These are phyloP conservation scores for Murraya koenigii DNA, from an alignment of 345 rosid species.

Conservation along the genomic window DNA sequence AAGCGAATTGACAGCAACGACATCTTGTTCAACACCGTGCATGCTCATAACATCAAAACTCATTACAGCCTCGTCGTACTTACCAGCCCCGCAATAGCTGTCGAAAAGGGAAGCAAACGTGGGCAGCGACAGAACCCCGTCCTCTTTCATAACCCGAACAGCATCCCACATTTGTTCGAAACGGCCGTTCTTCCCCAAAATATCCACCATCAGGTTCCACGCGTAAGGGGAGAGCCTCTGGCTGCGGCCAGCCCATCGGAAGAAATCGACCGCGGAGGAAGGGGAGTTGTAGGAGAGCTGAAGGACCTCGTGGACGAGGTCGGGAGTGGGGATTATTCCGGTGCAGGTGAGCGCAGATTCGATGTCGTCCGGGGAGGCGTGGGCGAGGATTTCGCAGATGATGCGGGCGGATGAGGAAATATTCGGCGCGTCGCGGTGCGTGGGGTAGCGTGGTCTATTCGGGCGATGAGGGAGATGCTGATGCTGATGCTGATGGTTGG, in stretches of 20 bases:
- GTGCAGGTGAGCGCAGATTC: constrained; percentile 39
- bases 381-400: constrained; percentile 34
- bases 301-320: constrained; percentile 43
- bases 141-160: constrained; percentile 49
- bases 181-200: constrained; percentile 48
- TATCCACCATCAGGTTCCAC: constrained; percentile 61
- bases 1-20: constrained; percentile 45
- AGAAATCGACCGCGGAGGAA: constrained; percentile 40
- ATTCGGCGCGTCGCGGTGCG: constrained; percentile 26
- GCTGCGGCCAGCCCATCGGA: constrained; percentile 44
- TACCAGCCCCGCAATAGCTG: constrained; percentile 42
- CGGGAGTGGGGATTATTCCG: constrained; percentile 32
- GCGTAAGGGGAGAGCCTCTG: constrained; percentile 32
- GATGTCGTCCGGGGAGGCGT: constrained; percentile 26
- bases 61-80: constrained; percentile 42
- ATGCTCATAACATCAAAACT: constrained; percentile 53
- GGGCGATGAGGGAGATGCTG: background rate
- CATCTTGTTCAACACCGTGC: constrained; percentile 47
- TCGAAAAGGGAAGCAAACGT: constrained; percentile 40
- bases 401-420: constrained; percentile 31
- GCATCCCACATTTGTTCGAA: constrained; percentile 68
- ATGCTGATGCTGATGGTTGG: background rate
- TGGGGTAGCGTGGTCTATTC: constrained; percentile 11
- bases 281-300: constrained; percentile 38
- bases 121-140: constrained; percentile 24